These are phyloP conservation scores for Thuidium tamariscinum DNA, from an alignment of 225 moss, liverwort and hornwort genomes.

Conservation along the genomic window DNA sequence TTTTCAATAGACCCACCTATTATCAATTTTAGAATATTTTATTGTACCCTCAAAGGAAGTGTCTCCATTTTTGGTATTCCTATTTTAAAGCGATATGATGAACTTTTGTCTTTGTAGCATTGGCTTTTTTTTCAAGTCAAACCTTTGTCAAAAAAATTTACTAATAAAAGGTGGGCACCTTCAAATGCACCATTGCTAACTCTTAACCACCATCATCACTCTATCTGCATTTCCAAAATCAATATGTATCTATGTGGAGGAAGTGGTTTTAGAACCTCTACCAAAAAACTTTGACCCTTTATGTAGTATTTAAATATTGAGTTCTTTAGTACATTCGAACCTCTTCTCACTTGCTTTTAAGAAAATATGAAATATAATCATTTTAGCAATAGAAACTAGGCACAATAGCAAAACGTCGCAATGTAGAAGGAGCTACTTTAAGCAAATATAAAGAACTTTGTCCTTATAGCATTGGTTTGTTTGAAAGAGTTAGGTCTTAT, in stretches of 20 bases:
- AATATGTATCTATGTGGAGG: neutral
- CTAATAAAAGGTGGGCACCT: too few relatives aligned
- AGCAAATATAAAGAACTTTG: too few relatives aligned
- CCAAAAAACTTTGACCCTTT: neutral
- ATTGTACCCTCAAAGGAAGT: too few relatives aligned
- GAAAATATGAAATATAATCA: neutral
- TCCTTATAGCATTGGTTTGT: neutral
- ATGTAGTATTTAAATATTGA: neutral
- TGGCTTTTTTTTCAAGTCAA: rapidly evolving
- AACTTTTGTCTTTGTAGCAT: neutral
- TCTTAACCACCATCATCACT: neutral
- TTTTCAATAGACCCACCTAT: too few relatives aligned
- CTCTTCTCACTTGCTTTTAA: neutral
- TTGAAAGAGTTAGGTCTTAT: rapidly evolving
- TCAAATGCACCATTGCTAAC: too few relatives aligned
- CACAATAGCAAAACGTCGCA: neutral
- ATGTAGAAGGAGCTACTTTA: too few relatives aligned
- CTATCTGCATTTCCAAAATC: neutral
- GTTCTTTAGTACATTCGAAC: neutral
- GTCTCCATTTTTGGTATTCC: too few relatives aligned
- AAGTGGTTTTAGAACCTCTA: neutral
- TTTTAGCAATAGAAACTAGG: neutral
- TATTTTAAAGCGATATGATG: too few relatives aligned
- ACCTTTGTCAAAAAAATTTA: too few relatives aligned
- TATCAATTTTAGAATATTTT: too few relatives aligned